Percentiles rank a stretch among this genome's conserved stretches.
Conservation (phyloP, 225 moss, liverwort and hornwort species). For the Marchantia polymorpha region DNA sequence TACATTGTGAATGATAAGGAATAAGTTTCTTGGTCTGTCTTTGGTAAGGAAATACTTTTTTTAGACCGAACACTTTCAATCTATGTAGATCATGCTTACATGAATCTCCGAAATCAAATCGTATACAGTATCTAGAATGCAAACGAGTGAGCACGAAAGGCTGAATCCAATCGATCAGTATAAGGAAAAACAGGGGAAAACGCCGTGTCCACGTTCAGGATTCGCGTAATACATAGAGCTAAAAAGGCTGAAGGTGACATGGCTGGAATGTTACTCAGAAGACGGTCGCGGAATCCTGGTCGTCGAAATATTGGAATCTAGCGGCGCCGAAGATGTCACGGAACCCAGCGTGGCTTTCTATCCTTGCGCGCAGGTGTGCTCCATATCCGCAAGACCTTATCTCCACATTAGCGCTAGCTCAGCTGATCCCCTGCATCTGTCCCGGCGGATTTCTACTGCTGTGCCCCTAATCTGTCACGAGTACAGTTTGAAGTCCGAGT, state of each 20-base stretch:
- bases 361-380: constrained; percentile 2
- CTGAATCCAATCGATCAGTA: no score
- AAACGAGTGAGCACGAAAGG: no score
- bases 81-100: no score
- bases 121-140: no score
- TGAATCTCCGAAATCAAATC: no score
- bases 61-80: no score
- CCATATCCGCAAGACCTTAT: constrained; percentile 21
- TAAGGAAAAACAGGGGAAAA: background rate
- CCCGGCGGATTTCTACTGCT: background rate
- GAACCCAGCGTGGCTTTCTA: constrained; percentile 11
- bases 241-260: background rate
- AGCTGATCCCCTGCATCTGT: background rate
- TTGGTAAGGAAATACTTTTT: no score
- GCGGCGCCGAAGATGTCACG: background rate
- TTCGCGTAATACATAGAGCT: no score
- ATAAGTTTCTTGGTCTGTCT: no score
- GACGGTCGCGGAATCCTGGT: background rate
- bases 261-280: background rate
- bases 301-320: background rate
- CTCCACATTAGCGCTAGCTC: background rate
- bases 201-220: no score
- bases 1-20: no score
- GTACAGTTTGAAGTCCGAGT: background rate
- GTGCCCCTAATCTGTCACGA: no score